phyloP scores from a whole-genome alignment of 345 rosid genomes.

The Bruguiera sexangula region DNA sequence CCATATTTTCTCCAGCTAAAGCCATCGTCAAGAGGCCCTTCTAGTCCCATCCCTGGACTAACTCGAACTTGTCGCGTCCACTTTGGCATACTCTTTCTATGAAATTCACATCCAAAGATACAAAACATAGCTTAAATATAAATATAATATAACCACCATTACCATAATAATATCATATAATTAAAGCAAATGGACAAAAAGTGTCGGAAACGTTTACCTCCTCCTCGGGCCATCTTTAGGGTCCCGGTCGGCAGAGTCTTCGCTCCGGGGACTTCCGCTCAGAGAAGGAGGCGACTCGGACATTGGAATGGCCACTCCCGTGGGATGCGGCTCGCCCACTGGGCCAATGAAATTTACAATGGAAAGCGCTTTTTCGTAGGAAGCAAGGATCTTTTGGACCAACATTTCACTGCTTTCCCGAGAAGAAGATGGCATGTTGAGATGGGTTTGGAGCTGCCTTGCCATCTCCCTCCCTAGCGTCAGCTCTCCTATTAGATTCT shows the following conservation, averaged over 20 bases:
- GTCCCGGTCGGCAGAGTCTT: constrained; percentile 56
- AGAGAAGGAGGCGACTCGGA: constrained; percentile 46
- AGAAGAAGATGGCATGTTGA: constrained; percentile 41
- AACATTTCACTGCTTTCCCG: constrained; percentile 44
- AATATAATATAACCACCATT: no score
- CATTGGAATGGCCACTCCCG: constrained; percentile 21
- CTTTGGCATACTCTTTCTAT: constrained; percentile 49
- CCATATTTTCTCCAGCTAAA: constrained; percentile 94
- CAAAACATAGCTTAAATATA: no score
- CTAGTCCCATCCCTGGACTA: constrained; percentile 45
- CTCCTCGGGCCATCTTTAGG: constrained; percentile 37
- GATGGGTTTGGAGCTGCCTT: constrained; percentile 42
- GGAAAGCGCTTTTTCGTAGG: constrained; percentile 59
- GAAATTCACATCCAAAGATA: no score
- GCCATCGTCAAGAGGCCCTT: constrained; percentile 78
- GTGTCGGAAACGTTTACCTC: constrained; percentile 19
- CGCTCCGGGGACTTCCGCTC: constrained; percentile 58
- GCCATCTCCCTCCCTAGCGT: constrained; percentile 58
- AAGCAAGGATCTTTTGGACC: constrained; percentile 47
- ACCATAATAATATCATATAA: no score
- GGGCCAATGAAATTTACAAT: constrained; percentile 34
- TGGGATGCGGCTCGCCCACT: constrained; percentile 11
- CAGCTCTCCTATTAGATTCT: constrained; percentile 49
- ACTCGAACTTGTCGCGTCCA: constrained; percentile 57
- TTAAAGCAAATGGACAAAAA: no score